Conservation (phyloP, 768 basidiomycete species). For the Leccinellum luteum region DNA sequence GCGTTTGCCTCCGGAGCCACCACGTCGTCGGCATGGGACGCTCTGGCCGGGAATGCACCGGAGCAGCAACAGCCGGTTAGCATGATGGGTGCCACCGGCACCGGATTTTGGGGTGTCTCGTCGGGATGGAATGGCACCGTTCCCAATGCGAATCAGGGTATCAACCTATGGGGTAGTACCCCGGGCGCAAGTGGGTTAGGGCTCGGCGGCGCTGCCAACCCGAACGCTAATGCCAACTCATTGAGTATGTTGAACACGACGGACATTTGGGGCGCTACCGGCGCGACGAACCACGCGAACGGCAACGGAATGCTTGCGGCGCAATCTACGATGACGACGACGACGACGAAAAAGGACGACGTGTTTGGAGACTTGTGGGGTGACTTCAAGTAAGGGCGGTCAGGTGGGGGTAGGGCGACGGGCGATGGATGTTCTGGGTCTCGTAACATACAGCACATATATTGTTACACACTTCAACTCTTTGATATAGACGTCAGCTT, state of each 20-base stretch:
- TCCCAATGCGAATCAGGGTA: slow-evolving; percentile 25
- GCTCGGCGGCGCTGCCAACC: neutral
- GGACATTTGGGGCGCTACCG: slow-evolving; percentile 55
- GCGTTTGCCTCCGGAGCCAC: slow-evolving; percentile 11
- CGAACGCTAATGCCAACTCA: neutral
- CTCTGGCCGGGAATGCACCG: neutral
- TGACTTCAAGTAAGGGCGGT: slow-evolving; percentile 57
- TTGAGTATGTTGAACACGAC: slow-evolving; percentile 36
- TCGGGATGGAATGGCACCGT: slow-evolving; percentile 51
- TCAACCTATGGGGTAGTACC: slow-evolving; percentile 36
- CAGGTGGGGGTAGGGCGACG: neutral
- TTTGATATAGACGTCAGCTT: neutral
- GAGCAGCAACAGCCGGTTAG: slow-evolving; percentile 36
- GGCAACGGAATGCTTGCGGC: slow-evolving; percentile 32
- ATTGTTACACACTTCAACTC: neutral
- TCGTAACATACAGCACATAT: neutral
- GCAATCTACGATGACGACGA: slow-evolving; percentile 30
- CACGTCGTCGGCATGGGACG: slow-evolving; percentile 23
- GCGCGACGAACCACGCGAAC: slow-evolving; percentile 30
- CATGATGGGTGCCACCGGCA: slow-evolving; percentile 45
- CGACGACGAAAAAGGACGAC: slow-evolving; percentile 64
- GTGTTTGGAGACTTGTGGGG: slow-evolving; percentile 85
- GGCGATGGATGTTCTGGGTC: no score
- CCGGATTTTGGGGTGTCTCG: slow-evolving; percentile 61
- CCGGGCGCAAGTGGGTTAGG: neutral